Evolutionary conservation across 2,329 filamentous ascomycete genomes (phyloP), one percentile per base, ranked within the genome.

Genomic region (Penicillium sp.): DNA sequence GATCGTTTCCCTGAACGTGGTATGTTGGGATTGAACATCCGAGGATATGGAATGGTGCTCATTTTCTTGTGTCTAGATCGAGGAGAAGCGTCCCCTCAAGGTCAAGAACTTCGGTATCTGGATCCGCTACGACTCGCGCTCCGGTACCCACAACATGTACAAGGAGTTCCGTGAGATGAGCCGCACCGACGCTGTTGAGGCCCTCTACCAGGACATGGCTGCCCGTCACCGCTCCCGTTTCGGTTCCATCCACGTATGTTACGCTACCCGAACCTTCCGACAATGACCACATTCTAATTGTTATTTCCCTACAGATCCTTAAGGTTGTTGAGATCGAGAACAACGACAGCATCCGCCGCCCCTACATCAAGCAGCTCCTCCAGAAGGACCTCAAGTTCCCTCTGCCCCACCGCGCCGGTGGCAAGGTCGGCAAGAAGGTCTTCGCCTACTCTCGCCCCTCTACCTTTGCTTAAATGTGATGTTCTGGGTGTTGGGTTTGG

Each of bases 101-200:
- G 92, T 99, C 87, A 99, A 99, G 92, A 99, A 97, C 90, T 97
- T 99, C 80, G 94, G 94, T 80, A 88, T 99, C 87, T 99, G 95
- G 95, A 89, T 99, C 84, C 92, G 95, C 79, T 99, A 99, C 85
- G 93, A 99, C 84, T 99, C 95, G 65, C 93, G 94, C 82, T 97
- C 94, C 74, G 94, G 94, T 75, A 99, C 94, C 75, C 94, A 99
- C 92, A 99, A 99, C 90, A 99, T 99, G 94, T 99, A 99, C 91
- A 97, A 97, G 89, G 94, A 99, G 89, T 97, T 97, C 90, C 91
- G 94, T 79, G 94, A 97, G 87, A 90, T 97, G 87, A 93, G 90
- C 78, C 87, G 94, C 81, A 90, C 89, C 76, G 93, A 94, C 71
- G 94, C 94, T 69, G 93, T 97, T 75, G 90, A 97, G 83, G 83